Conservation (phyloP, 2,329 filamentous ascomycete species). For the Cladosporium halotolerans region DNA sequence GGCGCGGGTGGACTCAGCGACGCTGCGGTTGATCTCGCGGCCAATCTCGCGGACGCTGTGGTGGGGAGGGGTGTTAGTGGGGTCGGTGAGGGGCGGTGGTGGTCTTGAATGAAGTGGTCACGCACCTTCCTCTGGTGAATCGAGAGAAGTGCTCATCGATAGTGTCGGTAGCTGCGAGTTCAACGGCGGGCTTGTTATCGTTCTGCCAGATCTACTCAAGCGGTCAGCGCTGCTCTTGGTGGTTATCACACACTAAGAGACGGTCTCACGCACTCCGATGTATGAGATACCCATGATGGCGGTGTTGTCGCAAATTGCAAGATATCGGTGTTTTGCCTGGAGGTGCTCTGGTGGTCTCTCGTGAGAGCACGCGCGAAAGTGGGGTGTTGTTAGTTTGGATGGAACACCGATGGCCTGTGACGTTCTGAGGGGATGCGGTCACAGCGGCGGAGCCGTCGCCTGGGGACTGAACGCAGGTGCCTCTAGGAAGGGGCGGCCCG, state of each 20-base stretch:
- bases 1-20: constrained; percentile 77
- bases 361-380: too few species aligned
- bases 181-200: constrained; percentile 65
- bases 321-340: too few species aligned
- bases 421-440: too few species aligned
- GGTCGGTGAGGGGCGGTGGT: background rate
- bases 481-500: too few species aligned
- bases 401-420: too few species aligned
- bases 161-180: constrained; percentile 71
- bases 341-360: too few species aligned
- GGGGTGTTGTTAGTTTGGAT: too few species aligned
- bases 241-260: background rate
- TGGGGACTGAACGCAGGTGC: too few species aligned
- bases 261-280: constrained; percentile 61
- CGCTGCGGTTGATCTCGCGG: constrained; percentile 77
- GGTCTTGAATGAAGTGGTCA: background rate
- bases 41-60: constrained; percentile 61
- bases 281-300: constrained; percentile 78
- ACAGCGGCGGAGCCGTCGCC: too few species aligned
- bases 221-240: constrained; percentile 10
- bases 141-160: constrained; percentile 65
- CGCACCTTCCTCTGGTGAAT: constrained; percentile 55
- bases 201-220: constrained; percentile 68
- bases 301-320: constrained; percentile 10
- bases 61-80: constrained; percentile 7